Base-by-base conservation (phyloP, 164 flowering plant genomes). In the Saururus chinensis region DNA sequence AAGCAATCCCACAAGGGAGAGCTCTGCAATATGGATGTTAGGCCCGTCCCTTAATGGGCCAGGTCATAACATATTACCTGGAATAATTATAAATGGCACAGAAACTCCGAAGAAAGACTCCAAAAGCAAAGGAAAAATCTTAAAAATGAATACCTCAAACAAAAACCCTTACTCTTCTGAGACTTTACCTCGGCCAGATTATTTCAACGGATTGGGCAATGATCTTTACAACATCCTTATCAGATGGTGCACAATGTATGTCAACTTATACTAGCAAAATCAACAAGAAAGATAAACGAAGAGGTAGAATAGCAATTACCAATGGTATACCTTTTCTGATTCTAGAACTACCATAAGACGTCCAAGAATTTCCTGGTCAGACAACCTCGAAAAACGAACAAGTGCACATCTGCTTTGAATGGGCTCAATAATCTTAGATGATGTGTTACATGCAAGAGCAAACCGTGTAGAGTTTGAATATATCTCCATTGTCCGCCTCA, bases 351-450 rank as follows among this genome's bases (percentile, higher is more conserved):
- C 80, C 96, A 90, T 83, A 57, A 93, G 88, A 66, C 97, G 96
- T 48, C 93, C 82, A 74, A 90, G 96, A 51, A 93, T 90, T 81
- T 93, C 92, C 81, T 88, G 81, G 70, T 90, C 93, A 14, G 96
- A 88, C 67, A 87, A 75, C 66, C 97, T 84, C 60, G 95, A 74
- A 79, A 84, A 93, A 42, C 96, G 88, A 60, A 93, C 99, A 77
- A 93, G 77, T 16, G 97, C 99, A 79, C 99, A 93, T 80, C 99
- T 75, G 77, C 99, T 93, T 76, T 93, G 99, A 72, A 90, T 93
- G 37, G 99, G 99, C 74, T 93, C 99, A 73, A 90, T 93, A 61
- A 93, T 81, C 71, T 93, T 90, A 6, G 97, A 82, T 49, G 99
- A 90, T 9, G 82, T 83, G 69, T 91, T 95, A 73, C 99, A 95